Conservation (phyloP, 495 filamentous ascomycete species). For the Penicillium goetzii region DNA sequence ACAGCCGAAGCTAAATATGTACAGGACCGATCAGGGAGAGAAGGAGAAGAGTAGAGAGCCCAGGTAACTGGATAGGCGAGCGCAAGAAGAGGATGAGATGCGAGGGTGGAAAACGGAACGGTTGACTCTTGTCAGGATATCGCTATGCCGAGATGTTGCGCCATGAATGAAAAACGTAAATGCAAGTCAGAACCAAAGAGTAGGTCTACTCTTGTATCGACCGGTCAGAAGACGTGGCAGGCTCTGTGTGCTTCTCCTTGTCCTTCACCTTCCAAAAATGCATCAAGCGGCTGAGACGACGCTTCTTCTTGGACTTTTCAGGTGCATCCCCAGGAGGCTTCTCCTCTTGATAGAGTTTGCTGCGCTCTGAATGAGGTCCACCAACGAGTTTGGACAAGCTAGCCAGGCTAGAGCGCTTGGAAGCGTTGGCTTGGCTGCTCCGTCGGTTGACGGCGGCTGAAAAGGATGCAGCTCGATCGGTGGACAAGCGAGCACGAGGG, state of each 20-base stretch:
- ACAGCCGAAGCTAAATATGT: conserved; percentile 32
- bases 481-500: conserved; percentile 48
- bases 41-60: conserved; percentile 12
- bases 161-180: conserved; percentile 34
- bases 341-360: conserved; percentile 79
- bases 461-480: conserved; percentile 70
- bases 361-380: conserved; percentile 74
- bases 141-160: conserved; percentile 41
- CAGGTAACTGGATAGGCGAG: conserved; percentile 17
- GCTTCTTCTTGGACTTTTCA: conserved; percentile 71
- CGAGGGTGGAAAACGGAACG: conserved; percentile 19
- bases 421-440: conserved; percentile 43
- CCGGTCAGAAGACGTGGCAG: conserved; percentile 29
- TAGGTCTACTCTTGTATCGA: conserved; percentile 25
- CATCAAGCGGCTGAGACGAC: conserved; percentile 78
- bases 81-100: conserved; percentile 24
- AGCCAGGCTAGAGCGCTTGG: conserved; percentile 79
- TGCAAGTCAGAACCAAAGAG: conserved; percentile 24
- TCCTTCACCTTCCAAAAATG: conserved; percentile 77
- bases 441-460: conserved; percentile 67
- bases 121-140: conserved; percentile 30
- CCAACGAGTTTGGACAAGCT: conserved; percentile 84
- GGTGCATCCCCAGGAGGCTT: conserved; percentile 56
- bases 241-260: conserved; percentile 41
- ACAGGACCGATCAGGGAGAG: conserved; percentile 21